phyloP scores from a whole-genome alignment of 2,329 filamentous ascomycete genomes.

The Exophiala lecanii-corni region DNA sequence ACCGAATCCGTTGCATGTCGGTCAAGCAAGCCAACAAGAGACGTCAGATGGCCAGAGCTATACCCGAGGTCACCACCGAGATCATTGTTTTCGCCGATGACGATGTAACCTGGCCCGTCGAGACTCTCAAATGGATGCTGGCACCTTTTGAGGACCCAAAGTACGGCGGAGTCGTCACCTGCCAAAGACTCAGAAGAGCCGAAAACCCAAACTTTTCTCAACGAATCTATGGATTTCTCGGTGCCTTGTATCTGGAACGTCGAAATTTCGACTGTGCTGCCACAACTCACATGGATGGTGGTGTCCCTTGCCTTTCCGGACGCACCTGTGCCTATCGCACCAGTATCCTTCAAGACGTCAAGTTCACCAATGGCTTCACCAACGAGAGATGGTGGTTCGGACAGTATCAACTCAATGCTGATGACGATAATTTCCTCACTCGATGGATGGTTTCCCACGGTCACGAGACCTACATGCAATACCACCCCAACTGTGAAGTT shows the following conservation, averaged over 20 bases:
- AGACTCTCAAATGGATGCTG: slow-evolving; percentile 83
- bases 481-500: slow-evolving; percentile 83
- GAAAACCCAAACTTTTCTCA: slow-evolving; percentile 55
- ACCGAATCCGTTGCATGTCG: slow-evolving; percentile 35
- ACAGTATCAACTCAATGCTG: slow-evolving; percentile 84
- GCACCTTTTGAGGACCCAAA: slow-evolving; percentile 79
- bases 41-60: slow-evolving; percentile 84
- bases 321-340: slow-evolving; percentile 89
- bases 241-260: slow-evolving; percentile 85
- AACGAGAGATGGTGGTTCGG: slow-evolving; percentile 78
- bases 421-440: slow-evolving; percentile 98
- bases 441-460: slow-evolving; percentile 88
- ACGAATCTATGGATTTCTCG: slow-evolving; percentile 80
- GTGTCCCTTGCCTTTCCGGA: slow-evolving; percentile 94
- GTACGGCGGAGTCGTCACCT: slow-evolving; percentile 89
- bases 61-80: slow-evolving; percentile 74
- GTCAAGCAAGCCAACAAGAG: slow-evolving; percentile 91
- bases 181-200: slow-evolving; percentile 74
- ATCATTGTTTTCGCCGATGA: slow-evolving; percentile 94
- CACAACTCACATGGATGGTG: slow-evolving; percentile 89
- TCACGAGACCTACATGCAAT: slow-evolving; percentile 95
- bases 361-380: slow-evolving; percentile 84
- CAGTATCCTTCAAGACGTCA: slow-evolving; percentile 76
- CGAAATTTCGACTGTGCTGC: slow-evolving; percentile 96
- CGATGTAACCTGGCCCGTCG: slow-evolving; percentile 87